A percentile compares a stretch with the other conserved stretches of the same genome.
Conservation (phyloP, 2,329 filamentous ascomycete species). For the Trichoderma sp. region DNA sequence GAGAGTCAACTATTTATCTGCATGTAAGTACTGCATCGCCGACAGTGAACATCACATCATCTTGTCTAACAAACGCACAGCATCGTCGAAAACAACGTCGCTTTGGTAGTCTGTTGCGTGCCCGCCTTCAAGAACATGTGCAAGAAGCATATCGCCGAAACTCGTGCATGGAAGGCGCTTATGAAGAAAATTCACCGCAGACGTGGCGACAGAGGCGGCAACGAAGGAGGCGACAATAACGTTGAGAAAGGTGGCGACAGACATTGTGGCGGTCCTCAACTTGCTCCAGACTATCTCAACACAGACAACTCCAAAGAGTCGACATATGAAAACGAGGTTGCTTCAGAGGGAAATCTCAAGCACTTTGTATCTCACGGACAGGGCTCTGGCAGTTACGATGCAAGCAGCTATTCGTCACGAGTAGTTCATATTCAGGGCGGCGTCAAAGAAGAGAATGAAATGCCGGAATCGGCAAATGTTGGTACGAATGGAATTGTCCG, state of each 20-base stretch:
- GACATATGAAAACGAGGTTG: background rate
- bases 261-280: background rate
- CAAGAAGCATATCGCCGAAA: background rate
- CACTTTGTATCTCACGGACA: background rate
- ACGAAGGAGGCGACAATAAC: background rate
- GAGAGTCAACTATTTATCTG: background rate
- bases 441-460: background rate
- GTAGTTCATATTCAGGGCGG: background rate
- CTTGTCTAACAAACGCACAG: no score
- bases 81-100: slow-evolving; percentile 23
- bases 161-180: background rate
- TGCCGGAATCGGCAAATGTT: background rate
- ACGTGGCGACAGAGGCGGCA: no score
- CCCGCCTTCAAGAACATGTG: slow-evolving; percentile 19
- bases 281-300: background rate
- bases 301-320: background rate
- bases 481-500: background rate
- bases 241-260: background rate
- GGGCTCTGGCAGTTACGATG: background rate
- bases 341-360: background rate
- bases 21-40: no score
- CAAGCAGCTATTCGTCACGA: background rate
- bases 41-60: no score
- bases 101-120: slow-evolving; percentile 24
- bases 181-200: background rate